Percentiles rank a stretch among this genome's conserved stretches.
Conservation (phyloP, 2,329 filamentous ascomycete species). For the Nannizziopsis barbatae region DNA sequence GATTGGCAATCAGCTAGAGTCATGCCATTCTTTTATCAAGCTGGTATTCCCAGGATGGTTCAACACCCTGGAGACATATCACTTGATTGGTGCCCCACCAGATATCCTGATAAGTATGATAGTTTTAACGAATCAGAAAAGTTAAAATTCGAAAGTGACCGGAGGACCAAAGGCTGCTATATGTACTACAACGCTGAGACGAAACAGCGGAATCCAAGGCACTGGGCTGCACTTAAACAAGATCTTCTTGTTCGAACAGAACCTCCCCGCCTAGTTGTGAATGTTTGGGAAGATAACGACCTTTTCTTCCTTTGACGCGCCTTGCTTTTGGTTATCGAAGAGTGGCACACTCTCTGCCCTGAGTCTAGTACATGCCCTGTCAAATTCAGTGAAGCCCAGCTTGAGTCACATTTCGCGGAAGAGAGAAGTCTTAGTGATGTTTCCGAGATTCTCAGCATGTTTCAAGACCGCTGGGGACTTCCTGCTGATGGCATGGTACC, state of each 20-base stretch:
- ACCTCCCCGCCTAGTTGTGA: constrained; percentile 24
- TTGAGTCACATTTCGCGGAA: constrained; percentile 21
- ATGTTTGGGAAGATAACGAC: constrained; percentile 25
- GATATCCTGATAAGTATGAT: constrained; percentile 22
- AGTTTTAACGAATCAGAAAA: constrained; percentile 20
- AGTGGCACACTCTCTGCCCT: constrained; percentile 20
- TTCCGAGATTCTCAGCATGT: constrained; percentile 22
- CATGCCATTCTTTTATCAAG: constrained; percentile 23
- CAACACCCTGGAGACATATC: constrained; percentile 21
- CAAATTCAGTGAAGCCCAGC: constrained; percentile 18
- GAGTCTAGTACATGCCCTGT: constrained; percentile 17
- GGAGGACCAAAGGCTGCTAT: too few species aligned
- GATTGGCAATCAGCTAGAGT: constrained; percentile 8
- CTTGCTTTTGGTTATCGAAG: constrained; percentile 19
- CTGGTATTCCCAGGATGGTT: constrained; percentile 23
- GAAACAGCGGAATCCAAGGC: constrained; percentile 14
- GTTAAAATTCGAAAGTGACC: constrained; percentile 19
- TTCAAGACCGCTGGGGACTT: constrained; percentile 21
- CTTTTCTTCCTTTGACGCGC: constrained; percentile 26
- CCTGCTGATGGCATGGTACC: constrained; percentile 26
- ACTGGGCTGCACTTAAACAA: constrained; percentile 22
- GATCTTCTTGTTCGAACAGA: constrained; percentile 19
- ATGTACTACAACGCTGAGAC: too few species aligned
- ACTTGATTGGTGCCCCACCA: constrained; percentile 23
- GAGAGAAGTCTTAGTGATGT: constrained; percentile 25